These are phyloP conservation scores for Ceratopteris richardii DNA, from an alignment of 75 land plant genomes.

Conservation along the genomic window DNA sequence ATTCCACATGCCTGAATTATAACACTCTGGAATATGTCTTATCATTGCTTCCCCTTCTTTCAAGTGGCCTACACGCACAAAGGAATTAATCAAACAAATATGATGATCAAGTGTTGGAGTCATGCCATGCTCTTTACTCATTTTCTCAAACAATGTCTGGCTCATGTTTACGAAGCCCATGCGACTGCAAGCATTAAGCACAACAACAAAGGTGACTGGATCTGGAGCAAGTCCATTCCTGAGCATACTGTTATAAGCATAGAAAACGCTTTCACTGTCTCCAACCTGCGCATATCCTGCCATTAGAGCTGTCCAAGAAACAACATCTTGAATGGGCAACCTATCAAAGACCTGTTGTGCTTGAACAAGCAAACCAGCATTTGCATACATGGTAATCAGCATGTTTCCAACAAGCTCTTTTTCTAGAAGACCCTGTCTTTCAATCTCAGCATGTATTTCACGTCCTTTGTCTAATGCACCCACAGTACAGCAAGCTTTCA, in stretches of 20 bases:
- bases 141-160: constrained; percentile 37
- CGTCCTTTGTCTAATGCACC: not conserved
- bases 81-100: constrained; percentile 53
- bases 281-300: constrained; percentile 67
- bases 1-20: not conserved
- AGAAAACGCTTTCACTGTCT: constrained; percentile 29
- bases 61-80: constrained; percentile 46
- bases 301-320: constrained; percentile 73
- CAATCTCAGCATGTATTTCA: too few species aligned
- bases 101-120: constrained; percentile 45
- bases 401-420: constrained; percentile 22
- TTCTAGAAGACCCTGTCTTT: too few species aligned
- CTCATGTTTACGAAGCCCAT: constrained; percentile 51
- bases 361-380: constrained; percentile 46
- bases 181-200: constrained; percentile 66
- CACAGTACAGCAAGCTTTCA: too few species aligned
- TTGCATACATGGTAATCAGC: constrained; percentile 52
- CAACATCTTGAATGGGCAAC: constrained; percentile 35
- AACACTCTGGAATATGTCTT: constrained; percentile 32
- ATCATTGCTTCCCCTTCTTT: constrained; percentile 32
- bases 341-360: constrained; percentile 30
- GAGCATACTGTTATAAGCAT: constrained; percentile 49
- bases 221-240: constrained; percentile 30
- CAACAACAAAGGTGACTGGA: constrained; percentile 47
- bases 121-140: constrained; percentile 36